These are phyloP conservation scores for Suillus fuscotomentosus DNA, from an alignment of 768 basidiomycete genomes.

Conservation along the genomic window DNA sequence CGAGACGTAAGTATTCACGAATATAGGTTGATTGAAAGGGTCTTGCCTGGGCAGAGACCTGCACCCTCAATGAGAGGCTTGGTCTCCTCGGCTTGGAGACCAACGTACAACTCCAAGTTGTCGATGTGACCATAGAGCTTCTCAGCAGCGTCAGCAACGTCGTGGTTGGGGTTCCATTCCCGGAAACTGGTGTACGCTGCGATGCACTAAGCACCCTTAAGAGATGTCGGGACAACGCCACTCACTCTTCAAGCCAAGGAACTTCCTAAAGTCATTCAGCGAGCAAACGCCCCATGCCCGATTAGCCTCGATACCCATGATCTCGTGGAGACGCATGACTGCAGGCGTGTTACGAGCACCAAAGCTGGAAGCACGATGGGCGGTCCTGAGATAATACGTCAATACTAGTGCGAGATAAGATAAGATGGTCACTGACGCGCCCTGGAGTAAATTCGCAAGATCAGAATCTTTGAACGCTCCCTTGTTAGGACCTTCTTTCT, in stretches of 20 bases:
- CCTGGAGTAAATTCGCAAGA: constrained; percentile 62
- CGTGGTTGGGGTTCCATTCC: constrained; percentile 79
- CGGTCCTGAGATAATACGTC: constrained; percentile 44
- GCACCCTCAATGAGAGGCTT: constrained; percentile 78
- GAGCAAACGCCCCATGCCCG: constrained; percentile 81
- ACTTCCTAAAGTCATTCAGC: constrained; percentile 83
- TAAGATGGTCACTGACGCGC: constrained; percentile 50
- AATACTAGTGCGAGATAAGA: background rate
- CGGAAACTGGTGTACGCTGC: constrained; percentile 66
- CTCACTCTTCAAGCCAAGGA: constrained; percentile 75
- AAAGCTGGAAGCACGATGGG: constrained; percentile 71
- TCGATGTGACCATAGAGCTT: constrained; percentile 77
- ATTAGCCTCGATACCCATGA: constrained; percentile 81
- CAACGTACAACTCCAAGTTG: constrained; percentile 77
- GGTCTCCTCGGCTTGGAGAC: constrained; percentile 74
- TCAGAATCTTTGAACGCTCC: constrained; percentile 63
- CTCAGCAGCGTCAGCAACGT: constrained; percentile 70
- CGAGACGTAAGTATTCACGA: background rate
- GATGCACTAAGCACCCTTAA: constrained; percentile 1
- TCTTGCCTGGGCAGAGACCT: constrained; percentile 75
- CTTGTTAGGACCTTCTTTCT: constrained; percentile 41
- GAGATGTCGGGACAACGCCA: background rate
- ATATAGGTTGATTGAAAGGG: constrained; percentile 1
- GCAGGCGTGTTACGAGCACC: constrained; percentile 74
- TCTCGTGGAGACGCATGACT: constrained; percentile 74